These are phyloP conservation scores for Clonostachys solani DNA, from an alignment of 2,329 filamentous ascomycete genomes.

Conservation along the genomic window DNA sequence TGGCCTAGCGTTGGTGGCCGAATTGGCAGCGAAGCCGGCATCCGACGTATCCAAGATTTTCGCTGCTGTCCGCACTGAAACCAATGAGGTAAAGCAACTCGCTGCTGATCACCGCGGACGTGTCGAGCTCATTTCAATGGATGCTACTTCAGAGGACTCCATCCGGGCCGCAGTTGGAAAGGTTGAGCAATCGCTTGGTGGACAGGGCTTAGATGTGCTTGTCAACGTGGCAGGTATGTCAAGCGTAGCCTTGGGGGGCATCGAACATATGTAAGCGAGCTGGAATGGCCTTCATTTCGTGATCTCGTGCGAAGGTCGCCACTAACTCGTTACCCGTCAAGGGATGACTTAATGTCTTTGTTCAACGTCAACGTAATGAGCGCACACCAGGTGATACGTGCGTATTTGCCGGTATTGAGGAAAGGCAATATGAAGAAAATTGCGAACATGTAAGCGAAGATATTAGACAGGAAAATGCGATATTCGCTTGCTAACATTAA, in stretches of 20 bases:
- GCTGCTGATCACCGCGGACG: background rate
- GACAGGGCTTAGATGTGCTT: conserved; percentile 2
- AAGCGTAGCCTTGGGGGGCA: background rate
- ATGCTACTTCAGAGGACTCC: background rate
- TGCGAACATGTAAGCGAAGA: conserved; percentile 29
- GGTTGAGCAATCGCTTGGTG: conserved; percentile 1
- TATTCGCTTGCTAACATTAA: background rate
- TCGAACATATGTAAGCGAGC: too few relatives aligned
- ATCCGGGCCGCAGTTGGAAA: background rate
- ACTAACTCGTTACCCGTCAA: background rate
- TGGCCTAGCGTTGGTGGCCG: conserved; percentile 22
- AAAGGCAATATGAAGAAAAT: conserved; percentile 32
- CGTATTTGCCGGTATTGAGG: conserved; percentile 29
- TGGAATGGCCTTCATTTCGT: too few relatives aligned
- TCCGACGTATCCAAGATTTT: conserved; percentile 2
- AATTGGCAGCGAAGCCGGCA: conserved; percentile 11
- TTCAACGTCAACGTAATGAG: conserved; percentile 4
- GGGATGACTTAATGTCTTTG: conserved; percentile 1
- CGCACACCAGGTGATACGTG: conserved; percentile 15
- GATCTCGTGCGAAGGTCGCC: too few relatives aligned
- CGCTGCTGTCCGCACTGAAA: conserved; percentile 2
- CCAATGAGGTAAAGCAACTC: conserved; percentile 1
- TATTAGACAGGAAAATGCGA: background rate
- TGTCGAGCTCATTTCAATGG: conserved; percentile 1
- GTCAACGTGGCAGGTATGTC: conserved; percentile 3